A percentile compares a stretch with the other conserved stretches of the same genome.
phyloP scores from a whole-genome alignment of 306 rosid genomes.

The Ammopiptanthus mongolicus region DNA sequence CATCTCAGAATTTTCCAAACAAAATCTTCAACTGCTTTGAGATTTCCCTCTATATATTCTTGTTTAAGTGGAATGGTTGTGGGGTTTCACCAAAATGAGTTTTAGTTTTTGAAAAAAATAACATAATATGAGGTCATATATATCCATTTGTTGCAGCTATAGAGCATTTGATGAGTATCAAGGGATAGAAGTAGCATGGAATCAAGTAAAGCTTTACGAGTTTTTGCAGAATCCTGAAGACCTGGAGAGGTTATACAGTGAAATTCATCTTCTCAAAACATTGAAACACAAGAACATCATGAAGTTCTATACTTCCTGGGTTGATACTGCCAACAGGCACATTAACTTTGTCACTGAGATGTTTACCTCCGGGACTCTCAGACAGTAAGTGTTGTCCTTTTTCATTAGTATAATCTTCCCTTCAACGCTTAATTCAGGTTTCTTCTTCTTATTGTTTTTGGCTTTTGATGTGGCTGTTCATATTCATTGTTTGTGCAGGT shows the following conservation, averaged over 20 bases:
- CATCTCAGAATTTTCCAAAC: slow-evolving; percentile 1
- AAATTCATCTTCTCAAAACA: slow-evolving; percentile 96
- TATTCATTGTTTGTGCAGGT: slow-evolving; percentile 46
- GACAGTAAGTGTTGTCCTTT: slow-evolving; percentile 59
- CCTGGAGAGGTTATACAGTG: slow-evolving; percentile 78
- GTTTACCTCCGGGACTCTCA: slow-evolving; percentile 97
- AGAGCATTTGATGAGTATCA: slow-evolving; percentile 92
- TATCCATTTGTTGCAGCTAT: slow-evolving; percentile 49
- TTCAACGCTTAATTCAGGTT: neutral
- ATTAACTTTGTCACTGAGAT: slow-evolving; percentile 96
- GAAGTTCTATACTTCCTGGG: slow-evolving; percentile 95
- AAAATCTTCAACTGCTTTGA: neutral
- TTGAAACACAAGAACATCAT: slow-evolving; percentile 79
- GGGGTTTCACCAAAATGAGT: slow-evolving; percentile 12
- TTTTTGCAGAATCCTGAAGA: slow-evolving; percentile 77
- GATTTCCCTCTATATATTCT: neutral
- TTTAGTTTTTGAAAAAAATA: neutral
- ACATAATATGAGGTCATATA: slow-evolving; percentile 3
- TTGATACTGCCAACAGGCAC: slow-evolving; percentile 69
- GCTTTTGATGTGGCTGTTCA: slow-evolving; percentile 17
- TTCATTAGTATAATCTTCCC: neutral
- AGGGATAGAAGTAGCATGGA: slow-evolving; percentile 99
- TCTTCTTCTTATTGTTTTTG: neutral
- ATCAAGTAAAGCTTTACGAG: slow-evolving; percentile 85
- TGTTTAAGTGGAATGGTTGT: neutral